phyloP scores from a whole-genome alignment of 345 rosid species.

The Gynandropsis gynandra region DNA sequence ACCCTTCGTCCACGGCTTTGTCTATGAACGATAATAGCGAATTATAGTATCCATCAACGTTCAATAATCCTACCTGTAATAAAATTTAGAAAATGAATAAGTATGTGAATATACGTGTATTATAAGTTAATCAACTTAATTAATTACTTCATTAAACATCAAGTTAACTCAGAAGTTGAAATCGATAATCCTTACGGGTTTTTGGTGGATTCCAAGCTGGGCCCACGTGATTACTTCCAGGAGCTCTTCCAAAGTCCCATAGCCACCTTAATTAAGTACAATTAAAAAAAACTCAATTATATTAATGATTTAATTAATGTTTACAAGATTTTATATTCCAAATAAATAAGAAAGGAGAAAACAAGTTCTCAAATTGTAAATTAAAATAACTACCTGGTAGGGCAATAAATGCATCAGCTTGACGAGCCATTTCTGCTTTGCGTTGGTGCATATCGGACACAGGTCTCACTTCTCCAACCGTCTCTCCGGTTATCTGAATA shows the following conservation, averaged over 20 bases:
- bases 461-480: conserved; percentile 59
- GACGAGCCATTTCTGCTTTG: conserved; percentile 80
- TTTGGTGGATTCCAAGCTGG: conserved; percentile 66
- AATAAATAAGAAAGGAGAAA: neutral
- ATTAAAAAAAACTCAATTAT: neutral
- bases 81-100: too few relatives aligned
- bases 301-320: neutral
- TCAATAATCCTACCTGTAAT: conserved; percentile 59
- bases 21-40: conserved; percentile 63
- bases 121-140: neutral
- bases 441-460: conserved; percentile 77
- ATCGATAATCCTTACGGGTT: conserved; percentile 38
- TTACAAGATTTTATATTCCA: too few relatives aligned
- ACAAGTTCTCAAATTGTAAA: neutral
- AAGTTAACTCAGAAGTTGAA: neutral
- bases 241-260: conserved; percentile 71
- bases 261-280: conserved; percentile 42
- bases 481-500: conserved; percentile 57
- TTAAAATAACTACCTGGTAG: conserved; percentile 40
- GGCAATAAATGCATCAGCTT: conserved; percentile 73
- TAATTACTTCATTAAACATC: neutral
- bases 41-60: conserved; percentile 72
- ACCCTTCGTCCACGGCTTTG: conserved; percentile 82
- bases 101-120: too few relatives aligned
- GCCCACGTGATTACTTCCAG: conserved; percentile 82